Evolutionary conservation across 768 basidiomycete species (phyloP).

Genomic region (Postia placenta): DNA sequence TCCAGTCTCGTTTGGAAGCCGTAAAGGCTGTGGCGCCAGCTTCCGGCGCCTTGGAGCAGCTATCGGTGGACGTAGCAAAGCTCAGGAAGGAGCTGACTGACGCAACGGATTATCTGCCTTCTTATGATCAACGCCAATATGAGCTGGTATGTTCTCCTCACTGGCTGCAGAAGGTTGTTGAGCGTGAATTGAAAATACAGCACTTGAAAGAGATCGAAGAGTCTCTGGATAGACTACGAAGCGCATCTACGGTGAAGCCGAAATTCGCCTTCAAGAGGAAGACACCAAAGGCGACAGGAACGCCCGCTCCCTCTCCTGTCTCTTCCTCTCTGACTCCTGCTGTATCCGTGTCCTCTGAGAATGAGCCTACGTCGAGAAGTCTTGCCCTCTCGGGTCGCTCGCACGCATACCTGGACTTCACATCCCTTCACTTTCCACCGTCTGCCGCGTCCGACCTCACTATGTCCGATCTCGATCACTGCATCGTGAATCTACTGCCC

Average conservation of each 20-base stretch:
- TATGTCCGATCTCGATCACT: conserved; percentile 59
- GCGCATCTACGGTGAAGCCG: conserved; percentile 38
- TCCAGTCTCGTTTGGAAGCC: conserved; percentile 40
- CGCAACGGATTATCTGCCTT: conserved; percentile 58
- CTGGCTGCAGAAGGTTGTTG: neutral
- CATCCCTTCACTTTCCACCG: conserved; percentile 26
- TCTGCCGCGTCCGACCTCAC: conserved; percentile 44
- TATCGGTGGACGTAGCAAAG: conserved; percentile 48
- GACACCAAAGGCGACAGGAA: conserved; percentile 18
- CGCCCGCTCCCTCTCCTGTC: conserved; percentile 5
- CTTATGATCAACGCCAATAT: conserved; percentile 70
- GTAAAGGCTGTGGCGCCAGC: conserved; percentile 24
- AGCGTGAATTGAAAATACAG: conserved; percentile 29
- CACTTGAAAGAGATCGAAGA: conserved; percentile 61
- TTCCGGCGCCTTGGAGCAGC: conserved; percentile 31
- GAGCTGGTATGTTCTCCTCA: conserved; percentile 30
- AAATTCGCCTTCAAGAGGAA: conserved; percentile 68
- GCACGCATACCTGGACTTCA: conserved; percentile 39
- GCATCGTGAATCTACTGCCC: conserved; percentile 61
- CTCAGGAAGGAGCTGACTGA: conserved; percentile 58
- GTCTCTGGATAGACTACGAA: conserved; percentile 44
- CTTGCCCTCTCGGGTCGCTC: conserved; percentile 44
- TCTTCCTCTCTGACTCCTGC: neutral
- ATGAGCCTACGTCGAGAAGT: neutral
- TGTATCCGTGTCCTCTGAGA: neutral